Conservation (phyloP, 345 rosid species). For the Jatropha curcas region DNA sequence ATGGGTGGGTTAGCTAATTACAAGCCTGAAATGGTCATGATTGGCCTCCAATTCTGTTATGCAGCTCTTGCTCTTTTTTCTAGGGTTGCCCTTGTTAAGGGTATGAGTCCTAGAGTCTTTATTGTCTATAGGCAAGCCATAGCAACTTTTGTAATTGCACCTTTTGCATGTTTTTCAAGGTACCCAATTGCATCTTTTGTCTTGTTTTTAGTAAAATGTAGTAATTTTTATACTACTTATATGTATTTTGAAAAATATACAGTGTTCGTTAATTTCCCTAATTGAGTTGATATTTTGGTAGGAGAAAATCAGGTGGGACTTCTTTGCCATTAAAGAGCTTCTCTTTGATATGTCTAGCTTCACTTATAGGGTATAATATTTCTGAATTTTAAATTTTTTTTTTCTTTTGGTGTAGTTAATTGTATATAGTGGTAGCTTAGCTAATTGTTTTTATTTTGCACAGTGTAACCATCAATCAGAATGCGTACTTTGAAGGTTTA, state of each 20-base stretch:
- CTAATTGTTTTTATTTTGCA: neutral
- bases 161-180: conserved; percentile 40
- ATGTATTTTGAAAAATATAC: no score
- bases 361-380: conserved; percentile 34
- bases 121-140: conserved; percentile 37
- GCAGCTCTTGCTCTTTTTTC: conserved; percentile 36
- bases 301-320: conserved; percentile 22
- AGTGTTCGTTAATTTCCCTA: no score
- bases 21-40: conserved; percentile 37
- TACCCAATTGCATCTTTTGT: neutral
- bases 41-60: conserved; percentile 30
- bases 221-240: no score
- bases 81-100: conserved; percentile 33
- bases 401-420: no score
- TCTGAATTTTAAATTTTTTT: no score
- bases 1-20: conserved; percentile 23
- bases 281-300: neutral
- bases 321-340: conserved; percentile 30
- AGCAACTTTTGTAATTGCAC: conserved; percentile 36
- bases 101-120: conserved; percentile 35
- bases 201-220: no score
- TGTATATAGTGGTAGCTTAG: neutral
- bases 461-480: conserved; percentile 40
- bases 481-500: conserved; percentile 44
- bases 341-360: conserved; percentile 33